Percentiles rank a stretch among this genome's conserved stretches.
phyloP scores from a whole-genome alignment of 1,284 basidiomycete species.

The Ceratorhiza oryzae-sativae region DNA sequence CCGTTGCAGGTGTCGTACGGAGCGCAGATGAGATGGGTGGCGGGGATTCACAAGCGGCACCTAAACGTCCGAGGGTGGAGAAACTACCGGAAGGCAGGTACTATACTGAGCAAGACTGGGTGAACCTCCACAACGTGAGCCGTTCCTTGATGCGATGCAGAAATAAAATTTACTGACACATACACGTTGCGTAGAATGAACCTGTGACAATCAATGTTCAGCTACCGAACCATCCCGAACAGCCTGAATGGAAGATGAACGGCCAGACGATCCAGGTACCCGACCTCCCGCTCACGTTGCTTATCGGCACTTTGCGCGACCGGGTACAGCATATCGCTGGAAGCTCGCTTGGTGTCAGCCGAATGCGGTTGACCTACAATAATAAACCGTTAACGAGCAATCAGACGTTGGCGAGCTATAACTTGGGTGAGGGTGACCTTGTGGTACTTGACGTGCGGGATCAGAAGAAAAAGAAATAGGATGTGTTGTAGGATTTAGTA shows the following conservation, averaged over 20 bases:
- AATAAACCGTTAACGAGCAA: constrained; percentile 87
- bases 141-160: not conserved
- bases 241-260: constrained; percentile 91
- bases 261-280: constrained; percentile 77
- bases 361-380: constrained; percentile 76
- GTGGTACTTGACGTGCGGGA: constrained; percentile 79
- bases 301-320: constrained; percentile 87
- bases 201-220: constrained; percentile 85
- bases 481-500: not conserved
- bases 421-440: constrained; percentile 87
- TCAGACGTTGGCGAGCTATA: constrained; percentile 82
- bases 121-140: constrained; percentile 81
- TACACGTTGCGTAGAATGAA: constrained; percentile 57
- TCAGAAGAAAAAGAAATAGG: constrained; percentile 69
- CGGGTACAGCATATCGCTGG: constrained; percentile 81
- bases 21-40: constrained; percentile 79
- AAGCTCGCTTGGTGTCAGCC: constrained; percentile 70
- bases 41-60: constrained; percentile 60
- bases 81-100: constrained; percentile 80
- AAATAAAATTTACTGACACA: constrained; percentile 1
- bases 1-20: constrained; percentile 71
- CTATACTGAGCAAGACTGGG: constrained; percentile 81
- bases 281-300: constrained; percentile 79
- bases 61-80: constrained; percentile 83
- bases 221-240: constrained; percentile 78